Evolutionary conservation across 495 filamentous ascomycete genomes (phyloP), one percentile per base, ranked within the genome.

Genomic region (Penicillium dipodomyicola): DNA sequence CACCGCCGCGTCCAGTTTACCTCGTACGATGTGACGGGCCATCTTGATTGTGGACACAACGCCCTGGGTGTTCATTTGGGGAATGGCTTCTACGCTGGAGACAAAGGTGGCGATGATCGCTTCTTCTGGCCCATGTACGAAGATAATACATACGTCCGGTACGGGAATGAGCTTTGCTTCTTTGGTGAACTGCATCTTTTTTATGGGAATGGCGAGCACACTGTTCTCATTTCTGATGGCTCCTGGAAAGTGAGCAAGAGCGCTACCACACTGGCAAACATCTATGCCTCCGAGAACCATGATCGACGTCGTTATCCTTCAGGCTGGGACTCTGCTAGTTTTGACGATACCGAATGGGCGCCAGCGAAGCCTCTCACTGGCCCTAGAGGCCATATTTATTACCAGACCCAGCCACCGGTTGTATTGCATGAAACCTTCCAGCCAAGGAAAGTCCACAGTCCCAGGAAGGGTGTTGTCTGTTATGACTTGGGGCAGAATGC

Each of bases 71-170:
- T 64, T 4, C 67, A 69, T 55, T 49, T 69, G 17, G 67, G 67
- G 15, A 69, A 69, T 30, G 67, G 67, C 2, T 69, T 69, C 40
- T 69, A 69, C 27, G 67, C 67, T 5, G 67, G 67, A 15, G 67
- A 69, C 35, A 55, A 69, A 50, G 67, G 65, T 2, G 54, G 52
- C 8, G 57, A 63, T 0, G 67, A 65, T 37, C 61, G 67, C 43
- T 69, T 69, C 56, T 69, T 69, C 49, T 69, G 67, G 67, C 67
- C 67, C 5, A 69, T 67, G 64, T 69, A 69, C 41, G 67, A 69
- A 30, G 67, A 69, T 51, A 69, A 69, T 17, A 69, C 67, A 7
- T 69, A 67, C 40, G 67, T 69, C 9, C 55, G 67, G 12, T 67
- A 69, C 49, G 67, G 67, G 3, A 69, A 69, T 41, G 67, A 69